A percentile compares a stretch with the other conserved stretches of the same genome.
These are phyloP conservation scores for Colletotrichum sp. DNA, from an alignment of 2,329 filamentous ascomycete genomes.

Conservation along the genomic window DNA sequence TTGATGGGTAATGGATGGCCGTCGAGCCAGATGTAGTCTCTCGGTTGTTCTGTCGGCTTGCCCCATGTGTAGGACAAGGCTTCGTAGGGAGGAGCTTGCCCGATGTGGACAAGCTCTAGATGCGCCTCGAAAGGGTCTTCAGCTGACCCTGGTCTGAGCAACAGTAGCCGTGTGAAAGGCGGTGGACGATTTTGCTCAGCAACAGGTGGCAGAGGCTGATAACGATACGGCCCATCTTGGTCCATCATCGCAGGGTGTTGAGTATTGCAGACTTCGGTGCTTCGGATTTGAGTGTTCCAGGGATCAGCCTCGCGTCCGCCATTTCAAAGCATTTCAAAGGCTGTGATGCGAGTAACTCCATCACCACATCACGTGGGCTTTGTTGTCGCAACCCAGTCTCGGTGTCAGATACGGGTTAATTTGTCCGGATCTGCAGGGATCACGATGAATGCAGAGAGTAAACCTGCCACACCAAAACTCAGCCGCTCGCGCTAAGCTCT, in stretches of 20 bases:
- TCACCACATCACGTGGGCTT: not conserved
- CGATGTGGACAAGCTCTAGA: conserved; percentile 12
- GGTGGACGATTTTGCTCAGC: conserved; percentile 1
- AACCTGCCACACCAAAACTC: not conserved
- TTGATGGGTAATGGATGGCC: not conserved
- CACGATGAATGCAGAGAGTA: not conserved
- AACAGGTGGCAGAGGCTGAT: conserved; percentile 15
- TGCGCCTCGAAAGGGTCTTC: conserved; percentile 16
- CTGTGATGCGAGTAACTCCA: not conserved
- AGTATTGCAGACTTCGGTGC: not conserved
- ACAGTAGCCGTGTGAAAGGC: conserved; percentile 17
- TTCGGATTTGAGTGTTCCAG: not conserved
- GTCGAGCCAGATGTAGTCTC: conserved; percentile 15
- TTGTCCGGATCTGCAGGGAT: not conserved
- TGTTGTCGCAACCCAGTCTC: not conserved
- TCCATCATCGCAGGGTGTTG: not conserved
- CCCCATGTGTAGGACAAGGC: conserved; percentile 23
- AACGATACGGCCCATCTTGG: not conserved
- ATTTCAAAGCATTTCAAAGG: too few species aligned
- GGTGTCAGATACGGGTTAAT: not conserved
- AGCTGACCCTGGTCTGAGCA: conserved; percentile 4
- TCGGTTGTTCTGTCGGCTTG: not conserved
- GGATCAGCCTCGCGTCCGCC: not conserved
- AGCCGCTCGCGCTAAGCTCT: conserved; percentile 9
- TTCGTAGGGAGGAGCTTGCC: conserved; percentile 18